Base-by-base conservation (phyloP, 2,329 filamentous ascomycete species). In the Thermomyces lanuginosus region DNA sequence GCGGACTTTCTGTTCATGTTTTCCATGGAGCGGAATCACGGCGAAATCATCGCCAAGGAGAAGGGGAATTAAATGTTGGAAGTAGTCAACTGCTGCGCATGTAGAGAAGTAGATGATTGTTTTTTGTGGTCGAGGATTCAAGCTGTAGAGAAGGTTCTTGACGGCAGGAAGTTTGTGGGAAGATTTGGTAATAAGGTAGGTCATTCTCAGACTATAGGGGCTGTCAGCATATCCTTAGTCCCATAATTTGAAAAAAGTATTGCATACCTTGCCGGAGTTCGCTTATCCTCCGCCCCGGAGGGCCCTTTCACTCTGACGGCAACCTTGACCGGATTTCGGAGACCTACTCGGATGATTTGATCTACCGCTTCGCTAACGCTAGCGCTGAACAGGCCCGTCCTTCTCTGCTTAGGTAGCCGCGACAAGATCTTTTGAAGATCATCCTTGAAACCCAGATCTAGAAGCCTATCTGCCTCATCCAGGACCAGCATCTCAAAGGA, bases 361-460 rank as follows among this genome's bases (percentile, higher is more conserved):
- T 84, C 76, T 1, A 98, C 80, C 2, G 89, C 89, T 46, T 95
- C 89, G 41, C 78, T 89, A n/a, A 98, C 79, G 43, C 79, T 91
- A 8, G 89, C 89, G 44, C 82, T 92, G 55, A 95, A 98, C 0
- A 98, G 60, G 0, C 89, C 89, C 0, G 89, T 98, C 25, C 89
- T 69, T 27, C 89, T 66, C 49, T 98, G 89, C 47, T 98, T 98
- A 0, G 89, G 89, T 4, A 98, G 58, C 9, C 78, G 69, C 0
- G 72, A 70, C 12, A 98, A 58, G 21, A 95, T 92, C 29, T 72
- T 79, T 40, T 89, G 81, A 15, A 98, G 55, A 39, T 92, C 83
- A 30, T 80, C 75, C 50, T 91, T 89, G 55, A 98, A 95, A 4
- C 91, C 89, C 12, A 95, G 65, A 53, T 98, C 89, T 7, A 98